Conservation (phyloP, 768 basidiomycete genomes). For the Boletus eberwhitei region DNA sequence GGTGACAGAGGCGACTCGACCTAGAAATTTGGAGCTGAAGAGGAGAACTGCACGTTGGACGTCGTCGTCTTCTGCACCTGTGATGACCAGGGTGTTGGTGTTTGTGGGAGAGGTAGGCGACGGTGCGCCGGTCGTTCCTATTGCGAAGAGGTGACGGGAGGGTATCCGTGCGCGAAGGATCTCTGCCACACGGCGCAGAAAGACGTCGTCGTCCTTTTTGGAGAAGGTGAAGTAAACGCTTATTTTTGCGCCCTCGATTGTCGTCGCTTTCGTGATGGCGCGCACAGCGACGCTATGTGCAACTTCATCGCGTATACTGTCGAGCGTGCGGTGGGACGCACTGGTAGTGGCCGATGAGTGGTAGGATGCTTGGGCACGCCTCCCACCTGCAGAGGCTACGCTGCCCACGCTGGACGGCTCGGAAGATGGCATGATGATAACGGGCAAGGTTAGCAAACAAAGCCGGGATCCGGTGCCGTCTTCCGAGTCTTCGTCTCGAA, state of each 20-base stretch:
- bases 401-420: conserved; percentile 25
- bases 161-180: conserved; percentile 42
- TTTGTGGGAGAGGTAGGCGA: conserved; percentile 22
- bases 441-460: background rate
- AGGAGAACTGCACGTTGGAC: conserved; percentile 69
- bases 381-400: background rate
- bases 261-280: conserved; percentile 47
- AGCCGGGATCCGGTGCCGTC: too few relatives aligned
- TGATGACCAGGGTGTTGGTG: conserved; percentile 52
- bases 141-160: conserved; percentile 49
- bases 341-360: conserved; percentile 1
- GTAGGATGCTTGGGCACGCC: background rate
- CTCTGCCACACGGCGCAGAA: conserved; percentile 53
- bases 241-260: conserved; percentile 51
- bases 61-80: conserved; percentile 50
- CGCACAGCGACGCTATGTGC: conserved; percentile 55
- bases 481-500: too few relatives aligned
- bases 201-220: conserved; percentile 51
- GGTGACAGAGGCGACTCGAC: conserved; percentile 44
- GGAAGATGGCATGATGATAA: conserved; percentile 21
- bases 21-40: conserved; percentile 65
- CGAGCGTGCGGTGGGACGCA: conserved; percentile 45
- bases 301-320: conserved; percentile 58
- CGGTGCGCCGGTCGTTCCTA: conserved; percentile 48
- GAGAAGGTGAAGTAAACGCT: conserved; percentile 62